Conservation (phyloP, 1,284 basidiomycete genomes). For the Sphaerobolus stellatus region DNA sequence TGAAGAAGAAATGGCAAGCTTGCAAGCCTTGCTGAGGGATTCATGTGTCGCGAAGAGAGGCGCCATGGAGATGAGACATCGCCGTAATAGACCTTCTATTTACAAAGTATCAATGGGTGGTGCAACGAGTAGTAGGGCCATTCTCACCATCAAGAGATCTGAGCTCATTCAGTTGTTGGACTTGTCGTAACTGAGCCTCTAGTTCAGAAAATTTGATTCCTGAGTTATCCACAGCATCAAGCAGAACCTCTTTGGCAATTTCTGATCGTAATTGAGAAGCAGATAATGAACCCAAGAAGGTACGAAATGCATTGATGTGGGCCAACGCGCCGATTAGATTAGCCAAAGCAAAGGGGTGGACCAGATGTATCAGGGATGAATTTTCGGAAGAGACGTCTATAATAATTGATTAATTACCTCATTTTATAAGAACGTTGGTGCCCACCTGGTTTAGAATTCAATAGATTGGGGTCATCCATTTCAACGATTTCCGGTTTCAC, state of each 20-base stretch:
- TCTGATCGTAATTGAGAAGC: conserved; percentile 58
- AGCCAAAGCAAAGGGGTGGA: conserved; percentile 57
- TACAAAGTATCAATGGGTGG: neutral
- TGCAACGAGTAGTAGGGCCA: neutral
- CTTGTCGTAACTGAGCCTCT: conserved; percentile 42
- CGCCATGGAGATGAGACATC: conserved; percentile 6
- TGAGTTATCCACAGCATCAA: conserved; percentile 61
- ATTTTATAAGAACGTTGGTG: conserved; percentile 2
- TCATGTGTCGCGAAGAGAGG: conserved; percentile 11
- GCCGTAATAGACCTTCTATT: conserved; percentile 1
- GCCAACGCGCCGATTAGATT: conserved; percentile 47
- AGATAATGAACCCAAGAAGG: conserved; percentile 48
- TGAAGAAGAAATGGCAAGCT: conserved; percentile 36
- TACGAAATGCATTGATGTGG: conserved; percentile 59
- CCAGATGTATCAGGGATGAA: conserved; percentile 50
- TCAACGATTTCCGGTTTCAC: conserved; percentile 11
- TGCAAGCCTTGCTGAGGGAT: conserved; percentile 40
- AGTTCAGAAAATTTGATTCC: conserved; percentile 58
- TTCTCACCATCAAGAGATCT: conserved; percentile 3
- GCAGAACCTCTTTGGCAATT: conserved; percentile 58
- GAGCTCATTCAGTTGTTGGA: conserved; percentile 7
- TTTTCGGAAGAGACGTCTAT: neutral
- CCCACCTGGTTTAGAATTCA: conserved; percentile 17
- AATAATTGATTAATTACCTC: neutral
- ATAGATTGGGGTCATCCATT: conserved; percentile 18